Conservation (phyloP, 192 early-diverging fungal genomes). For the Chytriomyces confervae region DNA sequence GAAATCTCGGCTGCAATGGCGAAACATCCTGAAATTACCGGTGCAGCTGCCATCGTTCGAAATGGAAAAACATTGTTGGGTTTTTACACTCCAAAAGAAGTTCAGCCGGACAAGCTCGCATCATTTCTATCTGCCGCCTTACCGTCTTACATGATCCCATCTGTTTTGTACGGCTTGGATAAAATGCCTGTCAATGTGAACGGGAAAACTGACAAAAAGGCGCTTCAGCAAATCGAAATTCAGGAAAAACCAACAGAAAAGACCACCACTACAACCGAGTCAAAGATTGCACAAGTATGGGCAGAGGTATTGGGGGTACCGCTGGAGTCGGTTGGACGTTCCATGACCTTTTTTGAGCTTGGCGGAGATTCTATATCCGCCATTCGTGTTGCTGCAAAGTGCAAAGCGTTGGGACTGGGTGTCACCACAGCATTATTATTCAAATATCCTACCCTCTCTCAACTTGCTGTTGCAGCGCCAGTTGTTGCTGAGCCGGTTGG, state of each 20-base stretch:
- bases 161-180: conserved; percentile 28
- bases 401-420: neutral
- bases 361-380: conserved; percentile 48
- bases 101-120: neutral
- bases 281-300: no score
- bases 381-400: conserved; percentile 7
- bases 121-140: conserved; percentile 17
- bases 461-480: no score
- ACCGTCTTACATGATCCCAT: conserved; percentile 47
- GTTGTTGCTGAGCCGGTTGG: no score
- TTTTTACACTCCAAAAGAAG: conserved; percentile 32
- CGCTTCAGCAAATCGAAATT: neutral
- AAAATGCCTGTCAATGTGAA: conserved; percentile 40
- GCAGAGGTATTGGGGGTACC: no score
- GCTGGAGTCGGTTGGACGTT: neutral
- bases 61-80: conserved; percentile 37
- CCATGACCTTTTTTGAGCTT: conserved; percentile 45
- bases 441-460: no score
- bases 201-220: conserved; percentile 24
- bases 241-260: neutral
- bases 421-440: no score
- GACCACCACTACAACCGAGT: no score
- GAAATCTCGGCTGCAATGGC: conserved; percentile 37
- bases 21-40: conserved; percentile 23
- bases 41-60: conserved; percentile 35